phyloP scores from a whole-genome alignment of 192 early-diverging fungal species.

The Gonapodya prolifera region DNA sequence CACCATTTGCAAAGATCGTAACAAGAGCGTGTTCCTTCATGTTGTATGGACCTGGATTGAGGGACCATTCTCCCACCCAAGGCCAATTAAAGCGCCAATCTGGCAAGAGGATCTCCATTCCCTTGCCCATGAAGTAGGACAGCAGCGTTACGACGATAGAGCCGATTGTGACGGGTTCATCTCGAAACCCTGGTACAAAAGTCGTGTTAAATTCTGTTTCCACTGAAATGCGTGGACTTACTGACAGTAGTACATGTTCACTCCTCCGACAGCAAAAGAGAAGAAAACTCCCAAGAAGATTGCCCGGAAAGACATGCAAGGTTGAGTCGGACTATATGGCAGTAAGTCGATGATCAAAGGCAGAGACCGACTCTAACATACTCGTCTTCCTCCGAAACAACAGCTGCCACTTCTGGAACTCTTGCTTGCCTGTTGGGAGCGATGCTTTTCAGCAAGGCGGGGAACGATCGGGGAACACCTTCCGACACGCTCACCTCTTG shows the following conservation, averaged over 20 bases:
- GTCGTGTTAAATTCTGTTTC: not conserved
- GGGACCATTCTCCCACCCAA: conserved; percentile 3
- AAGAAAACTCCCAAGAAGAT: not conserved
- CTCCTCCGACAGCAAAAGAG: not conserved
- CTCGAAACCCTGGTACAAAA: not conserved
- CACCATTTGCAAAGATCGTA: too few relatives aligned
- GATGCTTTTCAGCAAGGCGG: too few relatives aligned
- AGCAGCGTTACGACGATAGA: not conserved
- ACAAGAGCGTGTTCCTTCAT: conserved; percentile 42
- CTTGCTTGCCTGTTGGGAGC: too few relatives aligned
- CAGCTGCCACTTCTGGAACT: not conserved
- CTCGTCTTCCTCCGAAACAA: not conserved
- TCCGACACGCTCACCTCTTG: too few relatives aligned
- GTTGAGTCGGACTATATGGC: not conserved
- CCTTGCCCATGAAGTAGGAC: not conserved
- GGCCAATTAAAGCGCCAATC: not conserved
- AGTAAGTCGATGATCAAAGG: not conserved
- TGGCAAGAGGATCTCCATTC: not conserved
- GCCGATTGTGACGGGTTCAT: not conserved
- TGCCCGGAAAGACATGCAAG: not conserved
- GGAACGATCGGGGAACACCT: too few relatives aligned
- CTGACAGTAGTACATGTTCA: not conserved
- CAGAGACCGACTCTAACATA: not conserved
- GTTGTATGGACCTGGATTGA: conserved; percentile 78
- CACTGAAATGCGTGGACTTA: too few relatives aligned